Percentiles rank a stretch among this genome's conserved stretches.
These are phyloP conservation scores for Annona squamosa DNA, from an alignment of 164 flowering plant species.

Conservation along the genomic window DNA sequence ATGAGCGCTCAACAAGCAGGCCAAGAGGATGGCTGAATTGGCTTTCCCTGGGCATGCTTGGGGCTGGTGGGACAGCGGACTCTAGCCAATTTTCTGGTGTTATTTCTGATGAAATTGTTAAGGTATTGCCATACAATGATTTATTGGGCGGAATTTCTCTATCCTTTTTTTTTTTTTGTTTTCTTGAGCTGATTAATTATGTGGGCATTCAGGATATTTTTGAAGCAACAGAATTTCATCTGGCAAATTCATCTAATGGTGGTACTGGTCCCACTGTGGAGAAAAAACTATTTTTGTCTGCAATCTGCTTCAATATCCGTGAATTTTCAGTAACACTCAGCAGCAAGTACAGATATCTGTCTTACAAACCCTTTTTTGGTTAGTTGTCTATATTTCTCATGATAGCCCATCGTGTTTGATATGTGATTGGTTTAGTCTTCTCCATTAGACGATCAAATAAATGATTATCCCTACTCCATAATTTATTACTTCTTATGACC, in stretches of 20 bases:
- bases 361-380: slow-evolving; percentile 8
- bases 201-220: slow-evolving; percentile 64
- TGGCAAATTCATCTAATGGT: slow-evolving; percentile 28
- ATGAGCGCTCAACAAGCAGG: slow-evolving; percentile 39
- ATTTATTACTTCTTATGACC: too few species aligned
- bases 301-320: slow-evolving; percentile 42
- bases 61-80: slow-evolving; percentile 92
- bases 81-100: slow-evolving; percentile 89
- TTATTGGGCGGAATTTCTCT: neutral
- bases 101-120: slow-evolving; percentile 80
- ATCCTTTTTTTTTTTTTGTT: neutral
- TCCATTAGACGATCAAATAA: neutral
- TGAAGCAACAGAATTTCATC: slow-evolving; percentile 78
- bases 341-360: slow-evolving; percentile 37
- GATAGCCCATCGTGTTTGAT: slow-evolving; percentile 1
- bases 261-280: slow-evolving; percentile 20
- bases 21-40: slow-evolving; percentile 94
- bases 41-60: slow-evolving; percentile 95
- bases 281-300: slow-evolving; percentile 35
- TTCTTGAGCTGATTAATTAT: neutral
- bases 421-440: neutral
- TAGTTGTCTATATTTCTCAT: neutral
- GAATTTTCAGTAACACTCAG: slow-evolving; percentile 41
- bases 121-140: slow-evolving; percentile 35
- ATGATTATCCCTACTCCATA: neutral